These are phyloP conservation scores for Tolypocladium sp. DNA, from an alignment of 2,329 filamentous ascomycete genomes.

Conservation along the genomic window DNA sequence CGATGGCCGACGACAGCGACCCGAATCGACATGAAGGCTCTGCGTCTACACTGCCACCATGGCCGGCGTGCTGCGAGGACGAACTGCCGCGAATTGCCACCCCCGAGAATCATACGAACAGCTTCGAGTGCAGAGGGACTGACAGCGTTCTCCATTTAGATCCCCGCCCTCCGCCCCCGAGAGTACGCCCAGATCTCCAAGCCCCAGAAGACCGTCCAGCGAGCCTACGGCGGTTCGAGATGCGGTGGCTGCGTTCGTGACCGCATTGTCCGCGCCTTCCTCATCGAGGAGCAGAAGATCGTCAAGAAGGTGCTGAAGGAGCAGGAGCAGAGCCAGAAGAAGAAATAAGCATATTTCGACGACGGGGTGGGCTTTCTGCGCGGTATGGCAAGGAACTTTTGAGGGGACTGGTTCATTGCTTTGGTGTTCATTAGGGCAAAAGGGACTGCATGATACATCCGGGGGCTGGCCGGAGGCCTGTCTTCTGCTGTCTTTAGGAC, in stretches of 20 bases:
- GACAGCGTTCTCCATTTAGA: constrained; percentile 35
- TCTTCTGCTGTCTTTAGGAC: constrained; percentile 35
- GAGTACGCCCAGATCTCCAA: constrained; percentile 96
- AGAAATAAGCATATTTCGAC: constrained; percentile 50
- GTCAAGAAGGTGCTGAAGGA: constrained; percentile 99
- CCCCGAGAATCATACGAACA: neutral
- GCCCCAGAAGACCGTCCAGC: constrained; percentile 98
- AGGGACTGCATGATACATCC: constrained; percentile 40
- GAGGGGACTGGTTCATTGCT: constrained; percentile 36
- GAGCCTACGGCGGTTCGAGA: constrained; percentile 96
- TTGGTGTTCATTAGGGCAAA: constrained; percentile 44
- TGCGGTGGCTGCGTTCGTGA: constrained; percentile 98
- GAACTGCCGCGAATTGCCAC: neutral
- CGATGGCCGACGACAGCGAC: neutral
- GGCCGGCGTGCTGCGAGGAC: neutral
- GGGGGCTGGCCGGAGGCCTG: constrained; percentile 25
- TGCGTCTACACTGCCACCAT: neutral
- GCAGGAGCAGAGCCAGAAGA: constrained; percentile 67
- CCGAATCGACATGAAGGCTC: neutral
- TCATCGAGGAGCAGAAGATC: constrained; percentile 99
- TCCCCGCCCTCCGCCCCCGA: constrained; percentile 94
- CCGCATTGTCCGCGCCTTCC: constrained; percentile 93
- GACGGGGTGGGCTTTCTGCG: constrained; percentile 22
- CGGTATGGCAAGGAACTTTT: constrained; percentile 22
- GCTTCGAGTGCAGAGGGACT: constrained; percentile 2